These are phyloP conservation scores for Arthrobotrys musiformis DNA, from an alignment of 2,329 filamentous ascomycete species.

Conservation along the genomic window DNA sequence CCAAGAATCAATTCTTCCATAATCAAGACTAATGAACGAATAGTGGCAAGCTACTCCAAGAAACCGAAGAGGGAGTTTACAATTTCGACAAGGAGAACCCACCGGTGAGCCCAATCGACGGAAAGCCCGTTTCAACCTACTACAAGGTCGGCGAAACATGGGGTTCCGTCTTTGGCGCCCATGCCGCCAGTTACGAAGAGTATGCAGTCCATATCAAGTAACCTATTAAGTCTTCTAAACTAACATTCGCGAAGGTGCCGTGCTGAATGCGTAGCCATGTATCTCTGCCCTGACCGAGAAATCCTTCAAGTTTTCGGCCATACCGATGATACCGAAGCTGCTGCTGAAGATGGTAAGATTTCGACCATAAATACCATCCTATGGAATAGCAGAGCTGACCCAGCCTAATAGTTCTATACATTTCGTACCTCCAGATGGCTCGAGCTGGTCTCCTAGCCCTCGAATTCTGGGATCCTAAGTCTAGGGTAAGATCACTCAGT, in stretches of 20 bases:
- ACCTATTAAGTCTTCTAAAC: background rate
- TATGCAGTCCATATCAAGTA: conserved; percentile 28
- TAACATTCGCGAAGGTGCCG: conserved; percentile 60
- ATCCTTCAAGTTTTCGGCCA: conserved; percentile 65
- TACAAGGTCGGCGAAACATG: conserved; percentile 74
- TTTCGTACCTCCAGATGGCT: conserved; percentile 91
- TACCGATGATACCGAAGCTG: conserved; percentile 61
- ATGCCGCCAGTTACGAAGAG: conserved; percentile 73
- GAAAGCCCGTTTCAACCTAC: conserved; percentile 68
- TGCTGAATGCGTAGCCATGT: conserved; percentile 64
- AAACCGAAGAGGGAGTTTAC: conserved; percentile 67
- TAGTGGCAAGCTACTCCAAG: conserved; percentile 72
- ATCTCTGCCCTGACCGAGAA: conserved; percentile 65
- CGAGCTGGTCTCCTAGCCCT: conserved; percentile 87
- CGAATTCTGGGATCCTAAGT: conserved; percentile 77
- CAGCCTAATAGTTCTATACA: conserved; percentile 74
- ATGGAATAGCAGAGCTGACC: background rate
- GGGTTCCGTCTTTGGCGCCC: conserved; percentile 70
- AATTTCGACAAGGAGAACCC: conserved; percentile 72
- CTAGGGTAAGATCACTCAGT: conserved; percentile 32
- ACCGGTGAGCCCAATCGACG: conserved; percentile 69
- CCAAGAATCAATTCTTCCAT: too few relatives aligned
- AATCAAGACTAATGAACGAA: background rate
- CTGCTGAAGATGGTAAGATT: conserved; percentile 62
- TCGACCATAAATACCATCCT: background rate